These are phyloP conservation scores for Verticillium longisporum DNA, from an alignment of 2,329 filamentous ascomycete genomes.

Conservation along the genomic window DNA sequence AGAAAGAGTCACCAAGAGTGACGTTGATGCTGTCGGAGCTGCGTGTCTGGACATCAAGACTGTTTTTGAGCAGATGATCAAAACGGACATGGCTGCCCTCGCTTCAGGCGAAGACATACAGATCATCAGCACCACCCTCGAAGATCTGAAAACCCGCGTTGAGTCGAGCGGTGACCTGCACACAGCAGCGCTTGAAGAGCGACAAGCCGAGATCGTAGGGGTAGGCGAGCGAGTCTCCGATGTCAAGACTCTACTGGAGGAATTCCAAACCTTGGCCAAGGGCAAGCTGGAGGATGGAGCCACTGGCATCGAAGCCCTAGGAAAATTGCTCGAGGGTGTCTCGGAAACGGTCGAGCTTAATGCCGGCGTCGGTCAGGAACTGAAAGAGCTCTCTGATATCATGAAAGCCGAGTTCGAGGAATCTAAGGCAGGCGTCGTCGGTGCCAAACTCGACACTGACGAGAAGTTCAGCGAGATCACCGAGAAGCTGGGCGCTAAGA, in stretches of 20 bases:
- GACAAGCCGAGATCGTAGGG: conserved; percentile 74
- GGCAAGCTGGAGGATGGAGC: conserved; percentile 70
- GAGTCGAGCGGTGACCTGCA: conserved; percentile 65
- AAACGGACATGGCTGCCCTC: conserved; percentile 63
- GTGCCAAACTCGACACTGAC: conserved; percentile 75
- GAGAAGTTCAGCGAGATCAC: conserved; percentile 62
- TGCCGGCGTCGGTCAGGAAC: conserved; percentile 49
- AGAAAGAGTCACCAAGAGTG: conserved; percentile 69
- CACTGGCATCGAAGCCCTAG: conserved; percentile 64
- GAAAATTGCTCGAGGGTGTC: conserved; percentile 62
- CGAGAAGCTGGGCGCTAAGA: conserved; percentile 45
- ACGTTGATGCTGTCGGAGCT: conserved; percentile 74
- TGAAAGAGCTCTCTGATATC: conserved; percentile 66
- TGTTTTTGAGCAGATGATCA: conserved; percentile 65
- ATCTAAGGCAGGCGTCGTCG: conserved; percentile 70
- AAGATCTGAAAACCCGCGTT: conserved; percentile 54
- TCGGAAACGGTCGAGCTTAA: conserved; percentile 56
- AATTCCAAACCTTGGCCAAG: conserved; percentile 71
- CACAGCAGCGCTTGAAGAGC: conserved; percentile 73
- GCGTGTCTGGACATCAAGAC: conserved; percentile 81
- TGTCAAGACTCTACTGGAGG: conserved; percentile 69
- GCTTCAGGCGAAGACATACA: conserved; percentile 73
- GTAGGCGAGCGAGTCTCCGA: conserved; percentile 73
- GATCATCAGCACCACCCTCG: conserved; percentile 59
- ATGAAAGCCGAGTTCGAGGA: conserved; percentile 86